A percentile compares a stretch with the other conserved stretches of the same genome.
These are phyloP conservation scores for Pleurotus eryngii DNA, from an alignment of 768 basidiomycete genomes.

Conservation along the genomic window DNA sequence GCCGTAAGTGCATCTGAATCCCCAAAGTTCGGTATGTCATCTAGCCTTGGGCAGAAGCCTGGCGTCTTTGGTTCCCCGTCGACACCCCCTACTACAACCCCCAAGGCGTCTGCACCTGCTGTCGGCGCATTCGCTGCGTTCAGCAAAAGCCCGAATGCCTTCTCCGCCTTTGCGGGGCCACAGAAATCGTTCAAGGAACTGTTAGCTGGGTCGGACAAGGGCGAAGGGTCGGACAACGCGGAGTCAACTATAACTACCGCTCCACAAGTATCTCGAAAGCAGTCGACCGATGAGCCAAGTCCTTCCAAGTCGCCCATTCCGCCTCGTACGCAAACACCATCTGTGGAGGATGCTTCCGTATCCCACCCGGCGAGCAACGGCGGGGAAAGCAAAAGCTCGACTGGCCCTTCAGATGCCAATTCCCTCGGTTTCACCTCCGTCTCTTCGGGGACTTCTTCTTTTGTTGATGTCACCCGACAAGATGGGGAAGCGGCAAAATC, in stretches of 20 bases:
- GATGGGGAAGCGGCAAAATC: conserved; percentile 25
- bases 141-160: background rate
- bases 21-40: conserved; percentile 37
- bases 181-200: conserved; percentile 62
- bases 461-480: conserved; percentile 37
- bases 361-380: no score
- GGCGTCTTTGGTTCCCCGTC: conserved; percentile 11
- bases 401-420: conserved; percentile 16
- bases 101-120: conserved; percentile 15
- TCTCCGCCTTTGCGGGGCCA: conserved; percentile 19
- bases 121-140: conserved; percentile 12
- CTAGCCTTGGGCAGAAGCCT: conserved; percentile 22
- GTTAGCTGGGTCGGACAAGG: conserved; percentile 38
- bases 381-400: no score
- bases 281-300: no score
- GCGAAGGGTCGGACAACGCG: conserved; percentile 20
- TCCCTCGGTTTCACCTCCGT: conserved; percentile 37
- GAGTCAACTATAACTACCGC: background rate
- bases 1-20: conserved; percentile 19
- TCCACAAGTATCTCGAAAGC: no score
- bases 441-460: conserved; percentile 45
- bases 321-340: no score
- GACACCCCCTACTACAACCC: background rate
- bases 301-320: no score
- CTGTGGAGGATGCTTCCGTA: no score